Conservation (phyloP, 2,329 filamentous ascomycete species). For the Myrmaecium sp. region DNA sequence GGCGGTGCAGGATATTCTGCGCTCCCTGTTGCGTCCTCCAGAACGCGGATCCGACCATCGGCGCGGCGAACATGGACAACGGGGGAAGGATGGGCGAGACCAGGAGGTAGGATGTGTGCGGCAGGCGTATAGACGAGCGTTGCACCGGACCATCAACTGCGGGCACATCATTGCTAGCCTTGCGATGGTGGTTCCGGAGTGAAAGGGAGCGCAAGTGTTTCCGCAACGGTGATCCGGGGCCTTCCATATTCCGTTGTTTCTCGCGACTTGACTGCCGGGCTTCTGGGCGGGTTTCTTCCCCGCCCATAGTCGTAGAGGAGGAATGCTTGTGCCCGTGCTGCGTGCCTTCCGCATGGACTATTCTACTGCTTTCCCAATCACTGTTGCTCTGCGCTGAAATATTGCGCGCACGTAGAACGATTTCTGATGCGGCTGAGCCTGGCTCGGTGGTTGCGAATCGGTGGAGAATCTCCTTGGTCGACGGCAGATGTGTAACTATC, state of each 20-base stretch:
- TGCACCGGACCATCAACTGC: no score
- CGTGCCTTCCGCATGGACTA: constrained; percentile 19
- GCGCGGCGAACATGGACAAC: constrained; percentile 19
- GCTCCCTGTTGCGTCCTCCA: neutral
- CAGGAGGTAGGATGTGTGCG: constrained; percentile 23
- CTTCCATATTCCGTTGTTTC: constrained; percentile 14
- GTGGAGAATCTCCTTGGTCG: constrained; percentile 36
- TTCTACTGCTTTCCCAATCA: constrained; percentile 17
- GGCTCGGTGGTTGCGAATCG: constrained; percentile 36
- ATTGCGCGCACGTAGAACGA: constrained; percentile 50
- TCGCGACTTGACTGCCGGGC: constrained; percentile 26
- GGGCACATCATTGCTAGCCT: no score
- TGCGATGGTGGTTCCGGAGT: no score
- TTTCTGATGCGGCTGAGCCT: constrained; percentile 48
- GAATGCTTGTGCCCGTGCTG: constrained; percentile 8
- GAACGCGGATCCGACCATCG: constrained; percentile 5
- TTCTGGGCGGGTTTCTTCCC: constrained; percentile 27
- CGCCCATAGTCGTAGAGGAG: constrained; percentile 23
- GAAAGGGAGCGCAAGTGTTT: no score
- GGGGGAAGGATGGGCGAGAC: constrained; percentile 31
- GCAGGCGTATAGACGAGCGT: no score
- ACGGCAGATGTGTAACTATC: constrained; percentile 56
- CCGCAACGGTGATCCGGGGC: no score
- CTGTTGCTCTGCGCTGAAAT: constrained; percentile 47
- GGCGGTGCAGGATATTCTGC: constrained; percentile 8